Conservation (phyloP, 352 stramenopile genomes). For the Globisporangium rhizosaccharum region DNA sequence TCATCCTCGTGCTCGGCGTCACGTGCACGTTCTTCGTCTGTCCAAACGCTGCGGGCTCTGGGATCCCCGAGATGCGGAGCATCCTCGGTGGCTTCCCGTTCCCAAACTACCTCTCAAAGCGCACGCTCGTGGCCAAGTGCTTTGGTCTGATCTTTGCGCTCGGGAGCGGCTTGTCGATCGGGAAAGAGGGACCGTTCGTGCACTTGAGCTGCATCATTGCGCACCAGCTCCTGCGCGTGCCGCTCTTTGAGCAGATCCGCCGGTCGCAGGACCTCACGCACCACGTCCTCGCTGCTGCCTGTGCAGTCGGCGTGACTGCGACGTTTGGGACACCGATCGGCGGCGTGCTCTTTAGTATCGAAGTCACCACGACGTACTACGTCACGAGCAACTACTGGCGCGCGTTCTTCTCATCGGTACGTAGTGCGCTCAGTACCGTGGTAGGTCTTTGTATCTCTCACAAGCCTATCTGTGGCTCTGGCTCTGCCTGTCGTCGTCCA, state of each 20-base stretch:
- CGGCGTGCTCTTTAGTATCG: slow-evolving; percentile 75
- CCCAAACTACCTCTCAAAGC: slow-evolving; percentile 54
- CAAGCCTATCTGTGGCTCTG: background rate
- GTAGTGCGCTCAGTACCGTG: background rate
- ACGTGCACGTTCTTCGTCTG: slow-evolving; percentile 54
- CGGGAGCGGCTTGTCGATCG: slow-evolving; percentile 63
- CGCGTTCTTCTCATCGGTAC: slow-evolving; percentile 81
- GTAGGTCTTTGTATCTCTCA: background rate
- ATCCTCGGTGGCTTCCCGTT: slow-evolving; percentile 71
- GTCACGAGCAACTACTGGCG: slow-evolving; percentile 86
- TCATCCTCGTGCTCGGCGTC: slow-evolving; percentile 58
- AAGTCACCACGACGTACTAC: slow-evolving; percentile 87
- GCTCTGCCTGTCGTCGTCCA: background rate
- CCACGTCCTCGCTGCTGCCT: slow-evolving; percentile 61
- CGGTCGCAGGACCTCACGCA: slow-evolving; percentile 57
- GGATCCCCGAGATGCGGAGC: slow-evolving; percentile 76
- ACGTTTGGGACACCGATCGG: slow-evolving; percentile 73
- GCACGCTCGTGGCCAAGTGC: slow-evolving; percentile 61
- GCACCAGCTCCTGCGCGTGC: slow-evolving; percentile 48
- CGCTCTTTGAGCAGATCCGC: slow-evolving; percentile 55
- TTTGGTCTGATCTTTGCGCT: slow-evolving; percentile 58
- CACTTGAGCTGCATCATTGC: slow-evolving; percentile 75
- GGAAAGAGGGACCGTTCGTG: slow-evolving; percentile 79
- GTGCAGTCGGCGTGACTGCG: slow-evolving; percentile 70
- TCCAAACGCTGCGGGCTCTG: slow-evolving; percentile 56